These are phyloP conservation scores for Diplodia sapinea DNA, from an alignment of 2,329 filamentous ascomycete species.

Conservation along the genomic window DNA sequence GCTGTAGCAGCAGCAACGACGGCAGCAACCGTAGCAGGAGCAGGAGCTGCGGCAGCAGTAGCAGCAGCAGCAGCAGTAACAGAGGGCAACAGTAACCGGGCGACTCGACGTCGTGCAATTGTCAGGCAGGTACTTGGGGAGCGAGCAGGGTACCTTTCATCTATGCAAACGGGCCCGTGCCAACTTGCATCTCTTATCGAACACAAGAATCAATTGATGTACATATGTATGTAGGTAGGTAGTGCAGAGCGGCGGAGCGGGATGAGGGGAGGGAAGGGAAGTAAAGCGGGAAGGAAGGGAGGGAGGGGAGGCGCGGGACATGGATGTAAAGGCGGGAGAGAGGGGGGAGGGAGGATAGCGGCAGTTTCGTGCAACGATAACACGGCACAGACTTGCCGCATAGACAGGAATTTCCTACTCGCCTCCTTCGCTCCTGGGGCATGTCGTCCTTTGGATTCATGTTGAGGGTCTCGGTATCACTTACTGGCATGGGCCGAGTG, in stretches of 20 bases:
- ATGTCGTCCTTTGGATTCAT: neutral
- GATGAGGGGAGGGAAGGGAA: slow-evolving; percentile 1
- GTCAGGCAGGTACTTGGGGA: neutral
- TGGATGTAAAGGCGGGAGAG: neutral
- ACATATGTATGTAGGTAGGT: neutral
- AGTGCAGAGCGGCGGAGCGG: slow-evolving; percentile 23
- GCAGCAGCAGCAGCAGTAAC: neutral
- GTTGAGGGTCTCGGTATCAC: neutral
- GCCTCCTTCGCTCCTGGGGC: neutral
- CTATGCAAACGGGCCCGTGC: slow-evolving; percentile 17
- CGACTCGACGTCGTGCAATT: neutral
- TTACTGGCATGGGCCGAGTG: neutral
- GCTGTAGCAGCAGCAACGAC: too few relatives aligned
- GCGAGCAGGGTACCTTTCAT: neutral
- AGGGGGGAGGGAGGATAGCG: neutral
- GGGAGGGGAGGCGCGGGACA: neutral
- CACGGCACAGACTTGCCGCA: slow-evolving; percentile 12
- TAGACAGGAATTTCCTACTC: neutral
- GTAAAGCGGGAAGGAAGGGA: neutral
- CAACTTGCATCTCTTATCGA: slow-evolving; percentile 5
- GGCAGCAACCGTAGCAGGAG: neutral
- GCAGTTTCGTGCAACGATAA: slow-evolving; percentile 9
- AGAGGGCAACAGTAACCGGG: neutral
- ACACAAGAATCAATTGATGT: slow-evolving; percentile 6
- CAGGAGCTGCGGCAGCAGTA: neutral